Conservation (phyloP, 106 monocot species). For the Acorus calamus region DNA sequence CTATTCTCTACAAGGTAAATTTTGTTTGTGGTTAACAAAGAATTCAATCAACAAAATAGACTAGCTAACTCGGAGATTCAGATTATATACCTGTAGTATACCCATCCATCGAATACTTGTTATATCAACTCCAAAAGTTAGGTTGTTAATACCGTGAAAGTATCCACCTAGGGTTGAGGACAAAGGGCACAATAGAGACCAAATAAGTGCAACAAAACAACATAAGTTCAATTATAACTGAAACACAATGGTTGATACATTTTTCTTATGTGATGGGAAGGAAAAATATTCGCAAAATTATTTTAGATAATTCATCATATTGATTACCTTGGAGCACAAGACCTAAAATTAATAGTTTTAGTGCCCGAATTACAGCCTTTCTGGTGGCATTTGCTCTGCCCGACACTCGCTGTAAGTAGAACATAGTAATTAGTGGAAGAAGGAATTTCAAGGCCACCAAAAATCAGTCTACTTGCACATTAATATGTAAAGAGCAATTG, state of each 20-base stretch:
- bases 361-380: conserved; percentile 40
- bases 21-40: background rate
- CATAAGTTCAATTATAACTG: background rate
- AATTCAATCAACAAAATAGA: background rate
- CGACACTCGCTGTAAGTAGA: conserved; percentile 36
- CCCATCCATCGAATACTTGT: conserved; percentile 47
- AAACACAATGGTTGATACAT: background rate
- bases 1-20: conserved; percentile 34
- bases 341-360: conserved; percentile 47
- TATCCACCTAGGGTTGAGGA: conserved; percentile 33
- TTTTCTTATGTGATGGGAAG: background rate
- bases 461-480: too few relatives aligned
- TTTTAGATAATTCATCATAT: too few relatives aligned
- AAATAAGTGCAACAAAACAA: background rate
- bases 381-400: conserved; percentile 30
- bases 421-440: too few relatives aligned
- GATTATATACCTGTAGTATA: conserved; percentile 42
- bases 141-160: conserved; percentile 46
- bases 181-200: background rate
- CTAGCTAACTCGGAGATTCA: too few relatives aligned
- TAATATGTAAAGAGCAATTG: too few relatives aligned
- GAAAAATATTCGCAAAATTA: too few relatives aligned
- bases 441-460: too few relatives aligned
- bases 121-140: conserved; percentile 64
- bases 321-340: conserved; percentile 62